Base-by-base conservation (phyloP, 176 grass and related monocot genomes). In the Rhynchospora breviuscula region DNA sequence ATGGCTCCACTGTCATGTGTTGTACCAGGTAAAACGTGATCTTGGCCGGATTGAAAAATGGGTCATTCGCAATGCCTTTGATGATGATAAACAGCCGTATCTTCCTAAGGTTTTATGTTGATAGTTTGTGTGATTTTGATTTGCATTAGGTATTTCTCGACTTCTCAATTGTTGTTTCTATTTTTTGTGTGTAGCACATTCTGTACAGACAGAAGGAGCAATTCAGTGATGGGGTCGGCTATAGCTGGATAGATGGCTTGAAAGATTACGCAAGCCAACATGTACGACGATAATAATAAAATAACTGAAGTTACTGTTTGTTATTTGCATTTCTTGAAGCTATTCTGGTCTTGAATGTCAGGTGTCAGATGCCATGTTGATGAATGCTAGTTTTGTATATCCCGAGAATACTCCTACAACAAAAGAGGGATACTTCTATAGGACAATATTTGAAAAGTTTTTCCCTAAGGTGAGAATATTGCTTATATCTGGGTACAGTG, bases 161-260 rank as follows among this genome's bases (percentile, higher is more conserved):
- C 13, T 78, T 43, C 23, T 59, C 10, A 48, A 80, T 74, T 83
- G 81, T n/a, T 49, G 9, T 25, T 79, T 83, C 31, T 84, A 45
- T 82, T 88, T 87, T 83, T 64, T 90, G 19, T 79, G 46, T 60
- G 68, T 71, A 99, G 97, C 97, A 96, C 61, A 99, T 99, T 81
- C 89, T 99, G 21, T 99, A 99, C 81, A 90, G 97, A 82, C 97
- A 99, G 51, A 99, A 99, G 91, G 97, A 99, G 68, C 97, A 99
- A 85, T 99, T 99, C 85, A 99, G 97, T 76, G 97, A 99, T 85
- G 93, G 93, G 52, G 97, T 99, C 13, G 97, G 97, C 7, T 99
- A 99, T 84, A 93, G 93, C 88, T 99, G 97, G 97, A 99, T 99
- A 58, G 96, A 99, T 88, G 91, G 93, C 29, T 81, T 99, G 85